Evolutionary conservation across 495 filamentous ascomycete species (phyloP).

Genomic region (Cairneyella variabilis): DNA sequence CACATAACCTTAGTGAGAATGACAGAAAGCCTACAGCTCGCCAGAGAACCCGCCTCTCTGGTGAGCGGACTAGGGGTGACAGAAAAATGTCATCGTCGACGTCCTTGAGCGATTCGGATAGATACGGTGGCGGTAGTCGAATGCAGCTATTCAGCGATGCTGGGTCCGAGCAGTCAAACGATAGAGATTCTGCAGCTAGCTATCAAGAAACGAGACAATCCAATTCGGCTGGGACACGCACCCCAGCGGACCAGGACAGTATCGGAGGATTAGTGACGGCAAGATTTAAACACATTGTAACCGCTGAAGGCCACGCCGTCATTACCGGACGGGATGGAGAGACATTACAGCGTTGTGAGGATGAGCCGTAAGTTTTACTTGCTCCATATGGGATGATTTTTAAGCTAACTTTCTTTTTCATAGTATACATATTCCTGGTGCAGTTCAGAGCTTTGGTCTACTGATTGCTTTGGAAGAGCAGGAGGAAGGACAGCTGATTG

Average conservation of each 20-base stretch:
- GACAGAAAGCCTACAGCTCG: conserved; percentile 4
- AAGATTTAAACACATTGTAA: conserved; percentile 77
- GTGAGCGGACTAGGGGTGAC: background rate
- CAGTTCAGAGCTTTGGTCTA: conserved; percentile 82
- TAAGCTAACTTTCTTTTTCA: background rate
- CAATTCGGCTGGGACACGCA: background rate
- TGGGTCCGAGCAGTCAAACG: conserved; percentile 30
- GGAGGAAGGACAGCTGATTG: conserved; percentile 59
- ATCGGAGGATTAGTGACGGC: conserved; percentile 45
- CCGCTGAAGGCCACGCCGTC: conserved; percentile 78
- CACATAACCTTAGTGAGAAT: conserved; percentile 14
- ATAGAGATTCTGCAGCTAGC: conserved; percentile 1
- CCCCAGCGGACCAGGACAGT: conserved; percentile 14
- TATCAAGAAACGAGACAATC: background rate
- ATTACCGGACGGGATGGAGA: conserved; percentile 74
- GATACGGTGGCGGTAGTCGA: conserved; percentile 14
- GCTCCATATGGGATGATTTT: background rate
- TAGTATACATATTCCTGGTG: conserved; percentile 79
- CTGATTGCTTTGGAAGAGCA: conserved; percentile 75
- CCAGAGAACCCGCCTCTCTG: background rate
- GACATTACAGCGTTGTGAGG: conserved; percentile 74
- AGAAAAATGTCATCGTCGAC: conserved; percentile 1
- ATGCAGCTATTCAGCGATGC: conserved; percentile 31
- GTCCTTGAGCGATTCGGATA: background rate
- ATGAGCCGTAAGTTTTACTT: conserved; percentile 58